Percentiles rank a stretch among this genome's conserved stretches.
phyloP scores from a whole-genome alignment of 345 rosid species.

The Garcia nutans region DNA sequence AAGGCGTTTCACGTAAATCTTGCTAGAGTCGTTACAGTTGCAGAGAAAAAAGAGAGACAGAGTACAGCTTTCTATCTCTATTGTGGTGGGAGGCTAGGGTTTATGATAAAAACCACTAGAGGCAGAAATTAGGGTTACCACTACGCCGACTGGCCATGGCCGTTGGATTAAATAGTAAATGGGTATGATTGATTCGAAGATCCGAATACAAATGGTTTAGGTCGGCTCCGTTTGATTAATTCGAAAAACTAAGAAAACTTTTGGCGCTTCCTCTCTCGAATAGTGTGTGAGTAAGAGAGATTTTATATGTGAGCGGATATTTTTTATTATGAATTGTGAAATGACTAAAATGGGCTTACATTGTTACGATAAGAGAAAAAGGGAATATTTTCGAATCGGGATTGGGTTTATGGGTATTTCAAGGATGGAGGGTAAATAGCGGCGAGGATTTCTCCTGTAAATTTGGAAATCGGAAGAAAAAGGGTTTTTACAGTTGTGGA shows the following conservation, averaged over 20 bases:
- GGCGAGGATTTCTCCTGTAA: constrained; percentile 6
- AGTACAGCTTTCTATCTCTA: not conserved
- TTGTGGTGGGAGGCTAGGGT: constrained; percentile 28
- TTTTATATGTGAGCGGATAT: not conserved
- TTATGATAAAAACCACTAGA: constrained; percentile 15
- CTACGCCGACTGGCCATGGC: constrained; percentile 2
- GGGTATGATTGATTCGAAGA: constrained; percentile 12
- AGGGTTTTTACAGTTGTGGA: not conserved
- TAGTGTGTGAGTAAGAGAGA: not conserved
- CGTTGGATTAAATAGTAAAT: constrained; percentile 4
- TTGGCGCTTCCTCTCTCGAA: constrained; percentile 6
- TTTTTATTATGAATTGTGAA: not conserved
- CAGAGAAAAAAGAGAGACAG: not conserved
- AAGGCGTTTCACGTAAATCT: constrained; percentile 11
- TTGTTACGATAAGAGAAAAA: not conserved
- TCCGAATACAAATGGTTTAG: not conserved
- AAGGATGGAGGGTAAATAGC: not conserved
- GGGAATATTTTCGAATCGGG: not conserved
- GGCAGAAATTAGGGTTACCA: constrained; percentile 7
- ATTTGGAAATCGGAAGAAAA: not conserved
- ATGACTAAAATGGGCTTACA: not conserved
- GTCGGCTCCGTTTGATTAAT: not conserved
- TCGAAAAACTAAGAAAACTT: not conserved
- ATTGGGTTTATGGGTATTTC: not conserved
- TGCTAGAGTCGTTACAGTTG: not conserved